Percentiles rank a stretch among this genome's conserved stretches.
phyloP scores from a whole-genome alignment of 805 yeast genomes.

The Yarrowia divulgata region DNA sequence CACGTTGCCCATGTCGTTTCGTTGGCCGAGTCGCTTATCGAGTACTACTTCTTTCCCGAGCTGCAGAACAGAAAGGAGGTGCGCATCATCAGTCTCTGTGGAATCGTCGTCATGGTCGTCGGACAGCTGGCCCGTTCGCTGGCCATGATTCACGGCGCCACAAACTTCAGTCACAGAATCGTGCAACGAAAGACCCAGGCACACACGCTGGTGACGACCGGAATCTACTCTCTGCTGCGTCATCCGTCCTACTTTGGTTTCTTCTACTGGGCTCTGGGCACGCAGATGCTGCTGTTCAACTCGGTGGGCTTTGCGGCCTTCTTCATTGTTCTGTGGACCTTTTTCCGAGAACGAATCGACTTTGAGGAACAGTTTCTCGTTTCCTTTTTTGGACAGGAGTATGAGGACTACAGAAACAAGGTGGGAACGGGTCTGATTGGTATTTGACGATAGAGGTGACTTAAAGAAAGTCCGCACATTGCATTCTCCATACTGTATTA shows the following conservation, averaged over 20 bases:
- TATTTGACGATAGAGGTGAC: neutral
- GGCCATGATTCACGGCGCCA: constrained; percentile 89
- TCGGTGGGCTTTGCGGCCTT: constrained; percentile 66
- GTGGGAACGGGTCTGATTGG: constrained; percentile 25
- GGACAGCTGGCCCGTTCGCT: constrained; percentile 76
- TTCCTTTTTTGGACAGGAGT: constrained; percentile 28
- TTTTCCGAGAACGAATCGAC: constrained; percentile 71
- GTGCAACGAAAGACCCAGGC: constrained; percentile 59
- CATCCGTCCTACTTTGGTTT: constrained; percentile 95
- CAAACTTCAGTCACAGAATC: constrained; percentile 83
- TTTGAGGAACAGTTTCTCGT: constrained; percentile 72
- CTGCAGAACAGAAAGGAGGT: constrained; percentile 41
- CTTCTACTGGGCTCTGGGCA: constrained; percentile 91
- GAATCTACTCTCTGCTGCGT: constrained; percentile 70
- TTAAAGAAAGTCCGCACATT: neutral
- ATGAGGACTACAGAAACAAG: constrained; percentile 4
- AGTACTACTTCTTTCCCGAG: constrained; percentile 54
- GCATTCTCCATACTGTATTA: constrained; percentile 18
- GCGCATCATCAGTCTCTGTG: constrained; percentile 53
- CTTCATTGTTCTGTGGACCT: constrained; percentile 63
- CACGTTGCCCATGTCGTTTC: constrained; percentile 64
- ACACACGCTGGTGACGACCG: constrained; percentile 75
- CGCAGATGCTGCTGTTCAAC: constrained; percentile 75
- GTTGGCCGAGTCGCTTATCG: constrained; percentile 58
- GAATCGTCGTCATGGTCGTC: constrained; percentile 56